A percentile compares a stretch with the other conserved stretches of the same genome.
phyloP scores from a whole-genome alignment of 2,329 filamentous ascomycete genomes.

The Cercospora zeina region DNA sequence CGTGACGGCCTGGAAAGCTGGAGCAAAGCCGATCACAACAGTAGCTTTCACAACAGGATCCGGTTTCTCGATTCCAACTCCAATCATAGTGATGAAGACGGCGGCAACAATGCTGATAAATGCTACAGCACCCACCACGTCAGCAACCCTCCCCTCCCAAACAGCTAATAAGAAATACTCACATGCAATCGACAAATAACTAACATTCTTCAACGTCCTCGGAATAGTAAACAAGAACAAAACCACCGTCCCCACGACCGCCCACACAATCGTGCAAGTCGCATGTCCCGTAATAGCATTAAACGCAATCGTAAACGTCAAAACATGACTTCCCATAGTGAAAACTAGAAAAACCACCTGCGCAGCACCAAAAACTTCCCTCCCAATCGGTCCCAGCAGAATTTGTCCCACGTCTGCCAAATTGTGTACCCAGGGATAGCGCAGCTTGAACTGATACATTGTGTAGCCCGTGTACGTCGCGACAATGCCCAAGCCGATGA shows the following conservation, averaged over 20 bases:
- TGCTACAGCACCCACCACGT: conserved; percentile 40
- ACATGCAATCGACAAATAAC: conserved; percentile 63
- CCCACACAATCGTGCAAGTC: conserved; percentile 66
- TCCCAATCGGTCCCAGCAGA: conserved; percentile 60
- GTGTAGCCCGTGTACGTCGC: conserved; percentile 63
- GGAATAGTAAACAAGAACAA: conserved; percentile 62
- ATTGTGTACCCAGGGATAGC: conserved; percentile 54
- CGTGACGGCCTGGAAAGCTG: conserved; percentile 61
- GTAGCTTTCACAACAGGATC: conserved; percentile 44
- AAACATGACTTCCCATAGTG: conserved; percentile 66
- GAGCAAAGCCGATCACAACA: conserved; percentile 44
- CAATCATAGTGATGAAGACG: conserved; percentile 67
- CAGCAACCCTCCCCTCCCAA: background rate
- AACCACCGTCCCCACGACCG: conserved; percentile 59
- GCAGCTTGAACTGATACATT: conserved; percentile 60
- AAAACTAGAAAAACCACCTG: conserved; percentile 68
- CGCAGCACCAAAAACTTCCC: conserved; percentile 63
- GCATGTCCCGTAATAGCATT: conserved; percentile 63
- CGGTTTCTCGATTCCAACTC: conserved; percentile 57
- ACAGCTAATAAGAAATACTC: conserved; percentile 23
- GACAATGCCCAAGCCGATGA: conserved; percentile 56
- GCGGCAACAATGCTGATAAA: conserved; percentile 56
- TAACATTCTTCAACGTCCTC: conserved; percentile 63
- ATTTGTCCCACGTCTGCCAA: conserved; percentile 69
- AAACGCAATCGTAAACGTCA: conserved; percentile 71